These are phyloP conservation scores for Ceratocystis diversiconidia DNA, from an alignment of 2,329 filamentous ascomycete genomes.

Conservation along the genomic window DNA sequence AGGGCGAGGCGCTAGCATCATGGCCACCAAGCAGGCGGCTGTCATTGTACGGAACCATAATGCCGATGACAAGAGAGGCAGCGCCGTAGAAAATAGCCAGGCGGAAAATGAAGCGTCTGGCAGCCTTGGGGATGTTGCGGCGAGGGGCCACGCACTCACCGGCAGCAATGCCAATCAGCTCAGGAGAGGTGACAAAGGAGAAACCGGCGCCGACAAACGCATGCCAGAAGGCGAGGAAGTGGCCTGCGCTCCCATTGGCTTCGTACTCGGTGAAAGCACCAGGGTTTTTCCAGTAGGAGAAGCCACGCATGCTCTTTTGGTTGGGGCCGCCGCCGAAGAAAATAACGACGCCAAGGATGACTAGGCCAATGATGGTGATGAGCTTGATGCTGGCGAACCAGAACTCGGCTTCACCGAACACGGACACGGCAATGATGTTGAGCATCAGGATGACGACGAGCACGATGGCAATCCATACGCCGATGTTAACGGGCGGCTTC, in stretches of 20 bases:
- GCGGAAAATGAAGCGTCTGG: conserved; percentile 46
- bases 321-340: conserved; percentile 42
- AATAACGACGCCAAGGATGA: conserved; percentile 41
- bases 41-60: conserved; percentile 52
- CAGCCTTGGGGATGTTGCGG: conserved; percentile 52
- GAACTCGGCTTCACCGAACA: conserved; percentile 49
- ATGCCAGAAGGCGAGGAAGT: conserved; percentile 45
- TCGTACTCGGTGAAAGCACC: conserved; percentile 37
- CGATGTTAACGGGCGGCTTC: conserved; percentile 36
- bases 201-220: conserved; percentile 45
- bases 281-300: conserved; percentile 28
- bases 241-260: conserved; percentile 32
- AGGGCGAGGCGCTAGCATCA: conserved; percentile 46
- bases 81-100: conserved; percentile 50
- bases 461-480: conserved; percentile 46
- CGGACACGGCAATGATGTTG: conserved; percentile 42
- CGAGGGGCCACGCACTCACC: conserved; percentile 51
- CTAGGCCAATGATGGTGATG: conserved; percentile 42
- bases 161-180: conserved; percentile 49
- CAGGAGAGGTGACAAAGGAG: conserved; percentile 47
- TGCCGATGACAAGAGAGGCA: conserved; percentile 46
- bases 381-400: conserved; percentile 48
- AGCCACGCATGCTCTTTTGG: conserved; percentile 34
- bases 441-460: conserved; percentile 38
- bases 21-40: conserved; percentile 43